phyloP scores from a whole-genome alignment of 2,329 filamentous ascomycete genomes.

The Exophiala sp. region DNA sequence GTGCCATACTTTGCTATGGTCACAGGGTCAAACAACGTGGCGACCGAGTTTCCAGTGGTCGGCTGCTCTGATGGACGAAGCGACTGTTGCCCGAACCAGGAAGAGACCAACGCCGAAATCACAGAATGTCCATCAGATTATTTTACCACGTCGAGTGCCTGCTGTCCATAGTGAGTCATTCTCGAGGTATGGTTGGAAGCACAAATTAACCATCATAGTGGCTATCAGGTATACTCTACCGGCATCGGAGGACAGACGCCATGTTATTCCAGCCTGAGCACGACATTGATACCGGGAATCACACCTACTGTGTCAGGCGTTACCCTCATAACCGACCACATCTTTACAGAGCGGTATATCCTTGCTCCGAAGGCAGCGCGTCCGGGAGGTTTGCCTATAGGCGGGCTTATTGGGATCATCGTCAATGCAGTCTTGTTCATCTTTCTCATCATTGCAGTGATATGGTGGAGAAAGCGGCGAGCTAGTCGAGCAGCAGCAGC shows the following conservation, averaged over 20 bases:
- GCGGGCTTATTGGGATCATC: slow-evolving; percentile 26
- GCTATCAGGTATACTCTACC: slow-evolving; percentile 28
- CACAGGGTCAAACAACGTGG: slow-evolving; percentile 12
- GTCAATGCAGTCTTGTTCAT: slow-evolving; percentile 19
- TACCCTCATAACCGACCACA: slow-evolving; percentile 28
- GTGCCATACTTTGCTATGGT: slow-evolving; percentile 27
- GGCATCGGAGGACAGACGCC: slow-evolving; percentile 27
- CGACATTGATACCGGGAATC: slow-evolving; percentile 24
- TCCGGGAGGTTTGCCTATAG: slow-evolving; percentile 13
- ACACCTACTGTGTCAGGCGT: slow-evolving; percentile 23
- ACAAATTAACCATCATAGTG: slow-evolving; percentile 21
- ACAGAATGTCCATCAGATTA: slow-evolving; percentile 29
- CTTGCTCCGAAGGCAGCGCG: slow-evolving; percentile 7
- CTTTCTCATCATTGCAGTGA: slow-evolving; percentile 1
- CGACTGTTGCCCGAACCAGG: slow-evolving; percentile 27
- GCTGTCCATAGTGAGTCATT: slow-evolving; percentile 28
- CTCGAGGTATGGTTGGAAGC: neutral
- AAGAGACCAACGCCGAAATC: slow-evolving; percentile 19
- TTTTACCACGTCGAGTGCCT: slow-evolving; percentile 26
- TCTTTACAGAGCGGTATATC: slow-evolving; percentile 26
- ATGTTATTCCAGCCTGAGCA: slow-evolving; percentile 25
- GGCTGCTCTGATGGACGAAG: slow-evolving; percentile 25
- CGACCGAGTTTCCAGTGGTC: slow-evolving; percentile 25
- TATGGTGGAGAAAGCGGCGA: slow-evolving; percentile 15
- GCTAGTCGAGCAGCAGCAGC: slow-evolving; percentile 12